Conservation (phyloP, 2,329 filamentous ascomycete genomes). For the Penicillium janthinellum region DNA sequence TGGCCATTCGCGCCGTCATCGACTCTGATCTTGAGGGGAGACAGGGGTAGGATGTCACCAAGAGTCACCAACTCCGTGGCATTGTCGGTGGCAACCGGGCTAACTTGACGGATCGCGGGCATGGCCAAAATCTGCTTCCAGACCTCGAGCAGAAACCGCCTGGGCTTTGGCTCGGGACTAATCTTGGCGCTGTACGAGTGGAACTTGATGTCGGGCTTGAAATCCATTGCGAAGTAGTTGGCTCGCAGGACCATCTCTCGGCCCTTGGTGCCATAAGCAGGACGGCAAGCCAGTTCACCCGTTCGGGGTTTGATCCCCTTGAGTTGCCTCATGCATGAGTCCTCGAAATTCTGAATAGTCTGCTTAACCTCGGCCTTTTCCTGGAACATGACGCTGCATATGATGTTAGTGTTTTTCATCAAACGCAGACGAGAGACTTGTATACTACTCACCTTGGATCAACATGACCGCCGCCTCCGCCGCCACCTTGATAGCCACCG, state of each 20-base stretch:
- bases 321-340: constrained; percentile 3
- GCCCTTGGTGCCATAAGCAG: constrained; percentile 21
- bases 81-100: constrained; percentile 15
- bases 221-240: constrained; percentile 19
- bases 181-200: constrained; percentile 11
- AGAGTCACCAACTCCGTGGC: constrained; percentile 15
- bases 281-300: constrained; percentile 9
- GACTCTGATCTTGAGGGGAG: not conserved
- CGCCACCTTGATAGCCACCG: constrained; percentile 6
- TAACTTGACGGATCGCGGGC: not conserved
- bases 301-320: not conserved
- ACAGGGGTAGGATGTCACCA: not conserved
- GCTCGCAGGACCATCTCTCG: constrained; percentile 8
- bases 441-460: constrained; percentile 8
- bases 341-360: constrained; percentile 1
- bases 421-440: not conserved
- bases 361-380: not conserved
- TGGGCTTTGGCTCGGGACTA: constrained; percentile 2
- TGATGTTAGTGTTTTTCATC: constrained; percentile 2
- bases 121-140: constrained; percentile 8
- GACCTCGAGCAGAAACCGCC: constrained; percentile 7
- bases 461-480: not conserved
- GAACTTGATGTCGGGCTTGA: constrained; percentile 10
- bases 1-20: not conserved
- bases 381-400: constrained; percentile 9